phyloP scores from a whole-genome alignment of 768 basidiomycete genomes.

The Coprinopsis strossmayeri region DNA sequence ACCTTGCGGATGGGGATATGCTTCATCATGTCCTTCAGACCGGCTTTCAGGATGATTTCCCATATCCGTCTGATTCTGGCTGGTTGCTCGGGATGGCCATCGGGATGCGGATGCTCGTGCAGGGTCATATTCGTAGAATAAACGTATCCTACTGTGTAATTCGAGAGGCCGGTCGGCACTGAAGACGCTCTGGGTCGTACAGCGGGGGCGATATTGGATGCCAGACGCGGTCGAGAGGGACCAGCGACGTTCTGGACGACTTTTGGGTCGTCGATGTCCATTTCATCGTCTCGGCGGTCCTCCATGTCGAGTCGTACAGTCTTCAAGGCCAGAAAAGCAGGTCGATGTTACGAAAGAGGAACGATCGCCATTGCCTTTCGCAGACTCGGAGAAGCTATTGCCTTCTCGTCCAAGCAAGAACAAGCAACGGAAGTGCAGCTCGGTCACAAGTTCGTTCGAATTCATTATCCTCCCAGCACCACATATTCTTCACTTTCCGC shows the following conservation, averaged over 20 bases:
- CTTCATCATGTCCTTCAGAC: constrained; percentile 67
- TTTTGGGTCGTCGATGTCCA: constrained; percentile 12
- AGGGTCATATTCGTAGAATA: constrained; percentile 84
- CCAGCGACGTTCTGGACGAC: not conserved
- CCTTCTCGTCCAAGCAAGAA: not conserved
- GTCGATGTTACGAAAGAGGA: not conserved
- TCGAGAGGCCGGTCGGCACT: constrained; percentile 30
- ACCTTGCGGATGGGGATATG: constrained; percentile 71
- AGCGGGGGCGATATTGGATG: not conserved
- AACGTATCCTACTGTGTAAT: constrained; percentile 70
- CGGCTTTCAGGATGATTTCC: constrained; percentile 50
- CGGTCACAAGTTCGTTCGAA: too few relatives aligned
- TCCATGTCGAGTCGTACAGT: too few relatives aligned
- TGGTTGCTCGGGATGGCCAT: constrained; percentile 54
- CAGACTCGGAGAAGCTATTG: not conserved
- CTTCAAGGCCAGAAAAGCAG: too few relatives aligned
- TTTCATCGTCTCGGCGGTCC: constrained; percentile 3
- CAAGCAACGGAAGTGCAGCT: not conserved
- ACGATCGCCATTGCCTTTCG: not conserved
- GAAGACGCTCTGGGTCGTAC: constrained; percentile 38
- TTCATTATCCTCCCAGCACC: too few relatives aligned
- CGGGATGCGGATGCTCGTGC: constrained; percentile 57
- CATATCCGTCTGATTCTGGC: constrained; percentile 80
- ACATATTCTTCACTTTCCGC: too few relatives aligned
- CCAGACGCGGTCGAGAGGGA: not conserved